phyloP scores from a whole-genome alignment of 2,329 filamentous ascomycete species.

The Penicillium freii region DNA sequence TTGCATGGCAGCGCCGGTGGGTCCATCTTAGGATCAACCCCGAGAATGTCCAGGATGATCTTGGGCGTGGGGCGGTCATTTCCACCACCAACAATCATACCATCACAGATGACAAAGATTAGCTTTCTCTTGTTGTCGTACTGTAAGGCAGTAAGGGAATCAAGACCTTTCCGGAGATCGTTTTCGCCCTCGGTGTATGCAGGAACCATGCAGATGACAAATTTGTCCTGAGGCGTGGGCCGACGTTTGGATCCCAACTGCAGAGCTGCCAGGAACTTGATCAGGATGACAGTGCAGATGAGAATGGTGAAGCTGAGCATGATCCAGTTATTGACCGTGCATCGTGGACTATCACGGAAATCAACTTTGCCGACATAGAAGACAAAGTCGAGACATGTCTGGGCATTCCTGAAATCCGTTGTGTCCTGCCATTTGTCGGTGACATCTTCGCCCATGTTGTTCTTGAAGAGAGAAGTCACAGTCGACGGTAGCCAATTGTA shows the following conservation, averaged over 20 bases:
- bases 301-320: conserved; percentile 83
- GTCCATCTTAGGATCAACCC: conserved; percentile 94
- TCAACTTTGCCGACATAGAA: conserved; percentile 83
- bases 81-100: conserved; percentile 99
- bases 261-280: conserved; percentile 90
- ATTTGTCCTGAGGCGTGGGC: conserved; percentile 91
- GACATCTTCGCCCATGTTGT: conserved; percentile 78
- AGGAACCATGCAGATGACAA: conserved; percentile 96
- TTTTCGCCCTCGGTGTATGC: conserved; percentile 98
- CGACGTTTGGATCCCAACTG: conserved; percentile 90
- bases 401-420: conserved; percentile 59
- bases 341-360: conserved; percentile 73
- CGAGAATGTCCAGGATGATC: conserved; percentile 94
- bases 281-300: conserved; percentile 71
- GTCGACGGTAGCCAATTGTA: conserved; percentile 72
- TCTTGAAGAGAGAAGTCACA: conserved; percentile 66
- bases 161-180: conserved; percentile 84
- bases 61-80: conserved; percentile 94
- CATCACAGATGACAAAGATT: conserved; percentile 87
- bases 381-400: conserved; percentile 76
- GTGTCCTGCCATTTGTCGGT: conserved; percentile 60
- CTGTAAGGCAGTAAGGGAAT: conserved; percentile 88
- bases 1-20: conserved; percentile 92
- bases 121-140: conserved; percentile 99
- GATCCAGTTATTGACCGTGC: conserved; percentile 88